Conservation (phyloP, 768 basidiomycete genomes). For the Mycena leptocephala region DNA sequence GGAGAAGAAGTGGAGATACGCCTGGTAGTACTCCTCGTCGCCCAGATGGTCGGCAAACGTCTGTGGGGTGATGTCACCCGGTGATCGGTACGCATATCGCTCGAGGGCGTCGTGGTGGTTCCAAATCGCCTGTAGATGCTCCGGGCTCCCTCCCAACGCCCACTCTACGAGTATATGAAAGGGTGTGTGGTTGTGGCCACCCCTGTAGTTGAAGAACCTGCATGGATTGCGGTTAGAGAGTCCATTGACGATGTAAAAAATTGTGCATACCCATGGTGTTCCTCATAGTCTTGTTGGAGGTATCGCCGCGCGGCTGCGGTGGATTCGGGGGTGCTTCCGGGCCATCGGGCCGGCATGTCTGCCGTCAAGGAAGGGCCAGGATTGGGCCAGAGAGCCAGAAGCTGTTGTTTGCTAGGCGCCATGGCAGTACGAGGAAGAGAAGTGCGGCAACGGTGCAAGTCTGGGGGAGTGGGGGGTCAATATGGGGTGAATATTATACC, state of each 20-base stretch:
- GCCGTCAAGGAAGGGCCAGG: background rate
- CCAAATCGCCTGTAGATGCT: background rate
- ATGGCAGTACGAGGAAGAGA: background rate
- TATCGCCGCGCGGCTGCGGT: background rate
- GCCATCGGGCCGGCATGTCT: background rate
- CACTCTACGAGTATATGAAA: background rate
- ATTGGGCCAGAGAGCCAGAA: background rate
- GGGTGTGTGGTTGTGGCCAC: background rate
- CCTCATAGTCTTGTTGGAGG: background rate
- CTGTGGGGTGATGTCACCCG: background rate
- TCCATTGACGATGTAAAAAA: background rate
- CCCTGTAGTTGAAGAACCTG: background rate
- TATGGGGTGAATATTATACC: no score
- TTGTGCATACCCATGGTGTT: background rate
- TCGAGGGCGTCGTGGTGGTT: background rate
- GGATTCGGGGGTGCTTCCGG: background rate
- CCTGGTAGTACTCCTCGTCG: background rate
- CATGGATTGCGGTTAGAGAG: background rate
- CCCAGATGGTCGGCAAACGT: background rate
- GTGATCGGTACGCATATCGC: background rate
- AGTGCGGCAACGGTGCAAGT: no score
- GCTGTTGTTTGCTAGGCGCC: background rate
- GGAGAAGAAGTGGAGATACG: conserved; percentile 5
- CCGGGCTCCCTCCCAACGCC: background rate
- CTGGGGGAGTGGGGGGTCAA: no score